Evolutionary conservation across 768 basidiomycete species (phyloP).

Genomic region (Boletus pseudopeckii): DNA sequence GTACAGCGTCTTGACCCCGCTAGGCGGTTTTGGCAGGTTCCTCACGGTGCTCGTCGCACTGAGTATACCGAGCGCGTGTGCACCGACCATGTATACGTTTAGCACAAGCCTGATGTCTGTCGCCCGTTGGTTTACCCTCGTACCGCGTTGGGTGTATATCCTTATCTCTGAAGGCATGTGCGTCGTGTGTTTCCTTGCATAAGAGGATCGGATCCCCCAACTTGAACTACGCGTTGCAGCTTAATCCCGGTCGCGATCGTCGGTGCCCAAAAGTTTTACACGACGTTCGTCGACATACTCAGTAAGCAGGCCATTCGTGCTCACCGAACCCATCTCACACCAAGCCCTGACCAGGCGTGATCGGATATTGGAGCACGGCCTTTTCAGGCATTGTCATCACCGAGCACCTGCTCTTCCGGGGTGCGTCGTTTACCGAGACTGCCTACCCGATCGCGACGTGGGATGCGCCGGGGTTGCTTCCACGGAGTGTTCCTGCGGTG

Average conservation of each 20-base stretch:
- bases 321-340: conserved; percentile 6
- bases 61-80: conserved; percentile 51
- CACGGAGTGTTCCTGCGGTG: conserved; percentile 40
- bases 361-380: conserved; percentile 43
- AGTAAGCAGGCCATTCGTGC: conserved; percentile 19
- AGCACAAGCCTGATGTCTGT: conserved; percentile 44
- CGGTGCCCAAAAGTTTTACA: conserved; percentile 44
- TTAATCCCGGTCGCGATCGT: conserved; percentile 47
- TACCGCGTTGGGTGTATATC: conserved; percentile 48
- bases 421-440: conserved; percentile 28
- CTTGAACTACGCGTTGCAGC: conserved; percentile 20
- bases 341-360: conserved; percentile 31
- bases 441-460: conserved; percentile 38
- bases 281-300: conserved; percentile 41
- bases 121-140: conserved; percentile 28
- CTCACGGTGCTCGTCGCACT: conserved; percentile 50
- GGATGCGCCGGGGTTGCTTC: conserved; percentile 36
- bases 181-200: conserved; percentile 10
- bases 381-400: conserved; percentile 39
- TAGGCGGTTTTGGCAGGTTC: conserved; percentile 46
- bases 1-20: conserved; percentile 35
- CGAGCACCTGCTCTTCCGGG: conserved; percentile 45
- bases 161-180: conserved; percentile 44
- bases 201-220: background rate
- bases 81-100: conserved; percentile 58